Evolutionary conservation across 169 alveolate genomes (phyloP), one percentile per base, ranked within the genome.

Genomic region (Eimeria tenella): DNA sequence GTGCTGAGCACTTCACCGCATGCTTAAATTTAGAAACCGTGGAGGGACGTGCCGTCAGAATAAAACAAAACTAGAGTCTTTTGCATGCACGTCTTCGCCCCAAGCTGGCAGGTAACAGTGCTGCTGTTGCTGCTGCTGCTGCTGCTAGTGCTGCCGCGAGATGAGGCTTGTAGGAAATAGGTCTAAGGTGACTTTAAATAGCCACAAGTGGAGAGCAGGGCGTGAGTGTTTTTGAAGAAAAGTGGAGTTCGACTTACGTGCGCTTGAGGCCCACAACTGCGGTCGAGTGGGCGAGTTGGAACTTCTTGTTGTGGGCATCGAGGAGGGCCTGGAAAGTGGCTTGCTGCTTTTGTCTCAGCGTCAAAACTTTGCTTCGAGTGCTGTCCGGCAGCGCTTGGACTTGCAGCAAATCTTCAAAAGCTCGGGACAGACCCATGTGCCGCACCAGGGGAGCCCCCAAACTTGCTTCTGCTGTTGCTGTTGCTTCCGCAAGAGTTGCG

Each of bases 251-350:
- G 63, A 84, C 92, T 31, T 84, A 84, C 92, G 23, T 84, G 81
- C 92, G 92, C 49, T 84, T 84, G 50, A 84, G 63, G 81, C 49
- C 92, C 6, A 84, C 92, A 60, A 84, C 92, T 50, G 81, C 63
- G 21, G 25, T 63, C 6, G 92, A 77, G 25, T 84, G 92, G 10
- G 92, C 75, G 63, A 84, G 55, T 9, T 49, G 75, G 81, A 84
- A 62, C 81, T 84, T 70, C 68, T 84, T 84, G 19, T 62, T 31
- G 23, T 84, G 65, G 19, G 62, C 2, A 31, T 60, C 82, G 13
- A 84, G 17, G 19, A 63, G 42, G 50, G 5, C 21, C 92, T 84
- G 92, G 21, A 84, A 49, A 49, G 81, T 4, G 6, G 65, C 92
- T 73, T 84, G 81, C 55, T 62, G 92, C 65, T 84, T 77, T 4